Base-by-base conservation (phyloP, 169 alveolate species). In the Plasmodium adleri region DNA sequence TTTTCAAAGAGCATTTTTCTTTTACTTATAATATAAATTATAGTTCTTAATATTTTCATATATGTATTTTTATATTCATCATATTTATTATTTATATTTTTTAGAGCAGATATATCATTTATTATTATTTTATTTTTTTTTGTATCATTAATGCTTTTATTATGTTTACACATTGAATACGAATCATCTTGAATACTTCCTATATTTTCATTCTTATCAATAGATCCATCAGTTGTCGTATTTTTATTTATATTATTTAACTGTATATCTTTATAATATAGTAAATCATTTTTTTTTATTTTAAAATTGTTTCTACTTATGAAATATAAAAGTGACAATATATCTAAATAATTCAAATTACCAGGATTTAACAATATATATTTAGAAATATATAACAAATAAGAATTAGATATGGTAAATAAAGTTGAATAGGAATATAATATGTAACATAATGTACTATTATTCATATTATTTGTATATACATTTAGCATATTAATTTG, bases 401-500 rank as follows among this genome's bases (percentile, higher is more conserved):
- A 80, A n/a, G 26, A 22, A 56, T 80, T 80, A 3, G 78, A 24
- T 3, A 15, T 52, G 7, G 47, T 67, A 56, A 80, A 80, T 60
- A 80, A 39, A 15, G 83, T 26, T 1, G 90, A 80, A 59, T 80
- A 80, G 0, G 90, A 59, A 67, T 80, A 68, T 2, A 80, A 62
- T 12, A 80, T 49, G 56, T 80, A 80, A 39, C 70, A 67, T 17
- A 80, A 71, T 1, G 70, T 59, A 26, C 90, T 80, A 24, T 80
- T 80, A 13, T 80, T 80, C 7, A 80, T 47, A 10, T 67, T 54
- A 22, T 80, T 80, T 8, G 83, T 80, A 6, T 64, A 67, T 1
- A 80, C 52, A 80, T 80, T 80, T 59, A 80, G 26, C 76, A 80
- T 62, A 59, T 80, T 80, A 7, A 80, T 62, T 60, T 59, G 15